These are phyloP conservation scores for Huntiella moniliformis DNA, from an alignment of 2,329 filamentous ascomycete genomes.

Conservation along the genomic window DNA sequence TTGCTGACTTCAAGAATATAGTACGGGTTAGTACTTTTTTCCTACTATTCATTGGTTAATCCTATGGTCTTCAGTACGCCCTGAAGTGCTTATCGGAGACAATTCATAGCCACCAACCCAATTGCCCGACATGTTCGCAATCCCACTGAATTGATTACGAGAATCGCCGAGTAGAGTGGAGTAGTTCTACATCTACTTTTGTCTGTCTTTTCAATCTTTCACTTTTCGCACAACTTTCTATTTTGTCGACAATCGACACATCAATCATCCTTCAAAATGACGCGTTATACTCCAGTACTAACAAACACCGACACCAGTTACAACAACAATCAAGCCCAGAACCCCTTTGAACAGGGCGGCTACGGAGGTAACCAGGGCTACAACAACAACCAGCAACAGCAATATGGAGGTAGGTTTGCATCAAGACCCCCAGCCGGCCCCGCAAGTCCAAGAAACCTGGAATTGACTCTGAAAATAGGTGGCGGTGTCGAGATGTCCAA, in stretches of 20 bases:
- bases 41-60: neutral
- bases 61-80: neutral
- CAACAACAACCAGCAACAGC: conserved; percentile 15
- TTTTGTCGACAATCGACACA: neutral
- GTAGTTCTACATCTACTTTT: no score
- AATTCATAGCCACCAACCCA: no score
- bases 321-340: conserved; percentile 23
- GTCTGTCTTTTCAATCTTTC: no score
- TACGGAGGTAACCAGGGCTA: conserved; percentile 17
- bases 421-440: conserved; percentile 3
- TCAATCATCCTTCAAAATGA: neutral
- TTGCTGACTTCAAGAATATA: neutral
- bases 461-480: conserved; percentile 12
- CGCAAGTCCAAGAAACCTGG: conserved; percentile 9
- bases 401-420: conserved; percentile 10
- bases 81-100: neutral
- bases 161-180: no score
- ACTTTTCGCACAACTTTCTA: neutral
- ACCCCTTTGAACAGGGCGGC: conserved; percentile 41
- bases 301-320: conserved; percentile 24
- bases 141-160: no score
- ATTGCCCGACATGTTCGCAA: no score
- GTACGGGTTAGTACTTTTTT: conserved; percentile 4
- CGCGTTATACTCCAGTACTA: conserved; percentile 1
- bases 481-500: conserved; percentile 13